Percentiles rank a stretch among this genome's conserved stretches.
Conservation (phyloP, 768 basidiomycete species). For the Pleurotus tuber-regium region DNA sequence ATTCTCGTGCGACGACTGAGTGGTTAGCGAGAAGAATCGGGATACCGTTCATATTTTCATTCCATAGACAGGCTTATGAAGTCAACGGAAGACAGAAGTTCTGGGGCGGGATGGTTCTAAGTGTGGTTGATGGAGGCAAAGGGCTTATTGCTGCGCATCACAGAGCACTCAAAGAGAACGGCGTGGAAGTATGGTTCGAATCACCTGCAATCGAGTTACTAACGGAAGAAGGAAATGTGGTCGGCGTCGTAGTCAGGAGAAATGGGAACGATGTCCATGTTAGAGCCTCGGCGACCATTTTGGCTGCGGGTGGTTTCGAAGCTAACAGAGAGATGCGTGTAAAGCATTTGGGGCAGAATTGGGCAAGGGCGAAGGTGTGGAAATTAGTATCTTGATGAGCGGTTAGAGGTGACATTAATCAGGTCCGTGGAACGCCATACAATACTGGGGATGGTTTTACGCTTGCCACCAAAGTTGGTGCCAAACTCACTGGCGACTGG, state of each 20-base stretch:
- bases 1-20: conserved; percentile 51
- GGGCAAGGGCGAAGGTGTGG: conserved; percentile 55
- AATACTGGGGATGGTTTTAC: conserved; percentile 65
- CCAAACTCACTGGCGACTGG: conserved; percentile 64
- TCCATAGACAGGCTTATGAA: conserved; percentile 67
- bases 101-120: conserved; percentile 68
- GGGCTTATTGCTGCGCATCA: conserved; percentile 60
- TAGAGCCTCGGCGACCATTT: conserved; percentile 43
- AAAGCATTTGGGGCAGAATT: conserved; percentile 55
- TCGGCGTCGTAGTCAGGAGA: conserved; percentile 44
- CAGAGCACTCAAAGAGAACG: conserved; percentile 42
- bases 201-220: conserved; percentile 41
- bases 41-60: conserved; percentile 56
- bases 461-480: conserved; percentile 50
- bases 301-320: conserved; percentile 70
- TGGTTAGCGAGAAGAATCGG: conserved; percentile 55
- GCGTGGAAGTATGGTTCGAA: conserved; percentile 58
- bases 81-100: conserved; percentile 61
- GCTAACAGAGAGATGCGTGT: conserved; percentile 49
- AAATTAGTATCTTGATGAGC: neutral
- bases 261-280: conserved; percentile 35
- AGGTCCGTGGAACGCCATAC: conserved; percentile 72
- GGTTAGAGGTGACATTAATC: neutral
- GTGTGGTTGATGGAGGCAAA: conserved; percentile 65
- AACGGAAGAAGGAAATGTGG: conserved; percentile 36